Evolutionary conservation across 306 rosid genomes (phyloP).

Genomic region (Lupinus albus): DNA sequence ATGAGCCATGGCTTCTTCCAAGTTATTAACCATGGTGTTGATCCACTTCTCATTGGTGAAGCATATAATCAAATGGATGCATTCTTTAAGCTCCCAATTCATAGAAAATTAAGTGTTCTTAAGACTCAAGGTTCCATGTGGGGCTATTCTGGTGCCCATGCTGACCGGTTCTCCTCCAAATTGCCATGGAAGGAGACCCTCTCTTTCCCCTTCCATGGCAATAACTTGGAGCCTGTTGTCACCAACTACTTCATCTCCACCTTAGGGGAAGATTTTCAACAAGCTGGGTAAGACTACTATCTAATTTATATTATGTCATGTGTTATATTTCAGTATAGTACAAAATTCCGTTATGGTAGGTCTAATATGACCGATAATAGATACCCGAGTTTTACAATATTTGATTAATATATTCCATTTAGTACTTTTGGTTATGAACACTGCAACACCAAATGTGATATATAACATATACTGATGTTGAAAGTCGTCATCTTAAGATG

Average conservation of each 20-base stretch:
- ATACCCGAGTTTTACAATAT: no score
- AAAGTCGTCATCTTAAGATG: no score
- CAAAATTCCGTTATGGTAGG: no score
- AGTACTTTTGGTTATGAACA: no score
- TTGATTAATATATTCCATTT: no score
- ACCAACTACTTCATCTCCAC: slow-evolving; percentile 45
- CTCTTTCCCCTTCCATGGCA: slow-evolving; percentile 54
- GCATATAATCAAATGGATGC: slow-evolving; percentile 48
- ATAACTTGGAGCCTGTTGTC: slow-evolving; percentile 34
- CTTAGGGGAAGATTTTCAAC: slow-evolving; percentile 49
- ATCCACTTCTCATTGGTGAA: slow-evolving; percentile 36
- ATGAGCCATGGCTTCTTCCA: slow-evolving; percentile 70
- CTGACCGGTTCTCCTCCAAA: slow-evolving; percentile 63
- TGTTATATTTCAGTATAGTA: no score
- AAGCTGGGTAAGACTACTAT: slow-evolving; percentile 52
- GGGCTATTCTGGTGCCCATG: slow-evolving; percentile 73
- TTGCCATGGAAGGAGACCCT: slow-evolving; percentile 85
- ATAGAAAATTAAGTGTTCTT: slow-evolving; percentile 40
- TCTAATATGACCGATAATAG: no score
- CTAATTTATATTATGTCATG: background rate
- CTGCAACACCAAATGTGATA: no score
- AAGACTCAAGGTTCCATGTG: slow-evolving; percentile 39
- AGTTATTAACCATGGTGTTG: slow-evolving; percentile 67
- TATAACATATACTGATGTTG: no score
- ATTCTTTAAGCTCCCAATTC: slow-evolving; percentile 56